Conservation (phyloP, 768 basidiomycete genomes). For the Holtermanniella nyarrowii region DNA sequence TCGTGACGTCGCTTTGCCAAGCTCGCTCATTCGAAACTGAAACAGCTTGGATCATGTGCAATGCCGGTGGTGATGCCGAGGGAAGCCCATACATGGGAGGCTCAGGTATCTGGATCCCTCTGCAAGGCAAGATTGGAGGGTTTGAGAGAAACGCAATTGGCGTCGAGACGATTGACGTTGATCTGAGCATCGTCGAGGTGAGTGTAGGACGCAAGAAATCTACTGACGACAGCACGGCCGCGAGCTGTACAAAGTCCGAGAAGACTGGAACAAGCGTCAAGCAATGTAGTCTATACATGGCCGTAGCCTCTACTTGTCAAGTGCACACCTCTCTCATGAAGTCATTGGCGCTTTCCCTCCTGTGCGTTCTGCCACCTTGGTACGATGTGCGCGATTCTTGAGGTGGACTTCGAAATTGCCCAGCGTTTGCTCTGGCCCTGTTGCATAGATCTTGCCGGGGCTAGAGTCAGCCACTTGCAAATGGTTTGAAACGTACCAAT, state of each 20-base stretch:
- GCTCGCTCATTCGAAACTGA: conserved; percentile 32
- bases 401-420: conserved; percentile 89
- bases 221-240: conserved; percentile 13
- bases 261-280: conserved; percentile 14
- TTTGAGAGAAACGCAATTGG: conserved; percentile 2
- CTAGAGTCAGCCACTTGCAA: conserved; percentile 5
- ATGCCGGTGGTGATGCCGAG: conserved; percentile 22
- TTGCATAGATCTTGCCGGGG: conserved; percentile 64
- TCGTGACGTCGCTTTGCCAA: conserved; percentile 22
- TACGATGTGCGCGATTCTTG: conserved; percentile 41
- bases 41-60: conserved; percentile 27
- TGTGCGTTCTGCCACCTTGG: too few species aligned
- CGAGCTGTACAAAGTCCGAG: conserved; percentile 25
- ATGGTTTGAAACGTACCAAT: conserved; percentile 53
- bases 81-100: conserved; percentile 30
- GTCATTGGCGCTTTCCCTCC: too few species aligned
- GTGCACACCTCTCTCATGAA: too few species aligned
- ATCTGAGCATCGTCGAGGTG: conserved; percentile 25
- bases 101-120: conserved; percentile 29
- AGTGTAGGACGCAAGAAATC: neutral
- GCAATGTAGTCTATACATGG: conserved; percentile 4
- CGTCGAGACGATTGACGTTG: conserved; percentile 21
- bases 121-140: conserved; percentile 19
- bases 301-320: too few species aligned
- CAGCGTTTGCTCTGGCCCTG: conserved; percentile 76